A percentile compares a stretch with the other conserved stretches of the same genome.
Evolutionary conservation across 169 alveolate genomes (phyloP).

Genomic region (Eimeria zaria): DNA sequence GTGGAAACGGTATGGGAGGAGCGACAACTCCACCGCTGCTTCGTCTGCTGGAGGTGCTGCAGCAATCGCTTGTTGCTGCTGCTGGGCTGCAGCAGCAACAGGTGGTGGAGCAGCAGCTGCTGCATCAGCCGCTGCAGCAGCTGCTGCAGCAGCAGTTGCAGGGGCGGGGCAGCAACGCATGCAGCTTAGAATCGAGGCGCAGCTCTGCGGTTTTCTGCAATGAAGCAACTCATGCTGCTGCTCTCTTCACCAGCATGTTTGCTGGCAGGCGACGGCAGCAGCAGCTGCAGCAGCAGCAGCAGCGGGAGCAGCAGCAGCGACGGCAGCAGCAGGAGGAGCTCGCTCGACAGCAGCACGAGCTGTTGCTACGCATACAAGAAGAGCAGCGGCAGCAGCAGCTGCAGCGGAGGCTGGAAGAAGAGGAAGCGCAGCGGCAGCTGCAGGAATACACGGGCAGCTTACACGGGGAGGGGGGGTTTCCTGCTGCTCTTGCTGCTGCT

Average conservation of each 20-base stretch:
- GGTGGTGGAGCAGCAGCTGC: too few relatives aligned
- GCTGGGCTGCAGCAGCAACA: too few relatives aligned
- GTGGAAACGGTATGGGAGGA: background rate
- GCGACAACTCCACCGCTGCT: background rate
- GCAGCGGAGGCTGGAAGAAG: slow-evolving; percentile 15
- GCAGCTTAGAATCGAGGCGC: background rate
- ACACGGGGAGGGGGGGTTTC: background rate
- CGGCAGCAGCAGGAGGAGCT: slow-evolving; percentile 50
- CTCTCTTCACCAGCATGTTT: slow-evolving; percentile 22
- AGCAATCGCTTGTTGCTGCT: too few relatives aligned
- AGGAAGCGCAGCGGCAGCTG: slow-evolving; percentile 33
- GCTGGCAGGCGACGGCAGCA: slow-evolving; percentile 42
- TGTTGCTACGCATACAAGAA: slow-evolving; percentile 21
- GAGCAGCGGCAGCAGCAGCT: slow-evolving; percentile 52
- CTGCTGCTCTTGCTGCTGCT: slow-evolving; percentile 57
- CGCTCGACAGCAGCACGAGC: slow-evolving; percentile 48
- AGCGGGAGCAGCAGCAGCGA: slow-evolving; percentile 12
- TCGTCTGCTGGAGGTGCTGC: too few relatives aligned
- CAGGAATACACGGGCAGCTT: background rate
- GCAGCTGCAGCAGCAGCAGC: slow-evolving; percentile 30
- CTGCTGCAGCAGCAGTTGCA: slow-evolving; percentile 13
- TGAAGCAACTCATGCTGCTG: slow-evolving; percentile 31
- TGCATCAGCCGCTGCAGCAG: background rate
- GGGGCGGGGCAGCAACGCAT: background rate
- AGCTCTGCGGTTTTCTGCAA: background rate